Conservation (phyloP, 306 rosid genomes). For the Casuarina cunninghamiana region DNA sequence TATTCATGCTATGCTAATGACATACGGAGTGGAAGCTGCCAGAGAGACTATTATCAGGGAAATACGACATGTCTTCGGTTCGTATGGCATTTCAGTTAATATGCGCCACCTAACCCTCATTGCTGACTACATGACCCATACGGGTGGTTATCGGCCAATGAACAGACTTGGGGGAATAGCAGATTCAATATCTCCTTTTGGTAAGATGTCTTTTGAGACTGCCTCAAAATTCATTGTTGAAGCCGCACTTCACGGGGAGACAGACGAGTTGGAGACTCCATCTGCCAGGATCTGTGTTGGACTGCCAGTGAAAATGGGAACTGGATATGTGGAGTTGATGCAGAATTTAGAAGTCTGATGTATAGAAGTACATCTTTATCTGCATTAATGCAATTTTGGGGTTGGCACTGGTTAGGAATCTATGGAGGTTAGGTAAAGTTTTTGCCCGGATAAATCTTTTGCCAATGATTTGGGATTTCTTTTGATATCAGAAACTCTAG, state of each 20-base stretch:
- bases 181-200: conserved; percentile 69
- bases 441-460: not conserved
- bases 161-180: conserved; percentile 63
- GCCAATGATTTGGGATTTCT: not conserved
- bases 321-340: conserved; percentile 77
- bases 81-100: conserved; percentile 79
- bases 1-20: conserved; percentile 60
- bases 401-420: not conserved
- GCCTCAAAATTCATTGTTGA: conserved; percentile 82
- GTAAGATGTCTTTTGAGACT: conserved; percentile 82
- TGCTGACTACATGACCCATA: conserved; percentile 80
- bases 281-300: conserved; percentile 92
- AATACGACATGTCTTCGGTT: conserved; percentile 70
- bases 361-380: not conserved
- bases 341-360: conserved; percentile 56
- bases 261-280: conserved; percentile 78
- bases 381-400: not conserved
- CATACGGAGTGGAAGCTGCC: conserved; percentile 91
- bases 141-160: conserved; percentile 77
- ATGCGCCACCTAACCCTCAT: conserved; percentile 80
- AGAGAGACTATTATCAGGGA: conserved; percentile 86
- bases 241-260: conserved; percentile 73
- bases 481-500: not conserved
- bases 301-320: conserved; percentile 79
- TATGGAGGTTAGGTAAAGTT: not conserved